Percentiles rank a stretch among this genome's conserved stretches.
phyloP scores from a whole-genome alignment of 179 eudicot species.

The Beta lomatogona region DNA sequence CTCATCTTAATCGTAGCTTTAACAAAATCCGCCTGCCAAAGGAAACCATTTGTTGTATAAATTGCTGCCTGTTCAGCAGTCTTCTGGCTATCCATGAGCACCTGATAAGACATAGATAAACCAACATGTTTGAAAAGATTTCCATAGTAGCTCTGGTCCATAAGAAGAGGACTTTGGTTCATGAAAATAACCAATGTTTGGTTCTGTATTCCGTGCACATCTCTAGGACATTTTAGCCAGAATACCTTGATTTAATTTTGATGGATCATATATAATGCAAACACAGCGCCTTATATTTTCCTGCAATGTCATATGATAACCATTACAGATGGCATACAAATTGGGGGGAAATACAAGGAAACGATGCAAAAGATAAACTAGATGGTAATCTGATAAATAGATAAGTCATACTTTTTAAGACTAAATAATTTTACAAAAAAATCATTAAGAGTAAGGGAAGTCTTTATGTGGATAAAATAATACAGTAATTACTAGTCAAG shows the following conservation, averaged over 20 bases:
- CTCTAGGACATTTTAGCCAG: too few relatives aligned
- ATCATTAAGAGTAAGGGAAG: background rate
- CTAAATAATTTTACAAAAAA: background rate
- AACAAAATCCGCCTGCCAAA: too few relatives aligned
- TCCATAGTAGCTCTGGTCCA: too few relatives aligned
- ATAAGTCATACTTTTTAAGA: background rate
- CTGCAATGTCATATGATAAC: conserved; percentile 43
- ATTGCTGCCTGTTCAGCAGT: too few relatives aligned
- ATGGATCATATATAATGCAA: conserved; percentile 96
- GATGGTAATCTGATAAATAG: background rate
- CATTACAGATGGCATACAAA: background rate
- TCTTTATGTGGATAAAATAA: background rate
- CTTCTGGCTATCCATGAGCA: too few relatives aligned
- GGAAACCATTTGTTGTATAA: too few relatives aligned
- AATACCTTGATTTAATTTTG: conserved; percentile 93
- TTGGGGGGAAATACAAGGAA: background rate
- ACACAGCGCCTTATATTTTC: conserved; percentile 96
- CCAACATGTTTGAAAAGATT: too few relatives aligned
- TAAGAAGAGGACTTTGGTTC: too few relatives aligned
- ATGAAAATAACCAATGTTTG: too few relatives aligned
- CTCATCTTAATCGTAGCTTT: too few relatives aligned
- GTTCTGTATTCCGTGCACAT: too few relatives aligned
- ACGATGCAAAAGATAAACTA: background rate
- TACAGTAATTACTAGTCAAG: background rate
- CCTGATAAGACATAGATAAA: too few relatives aligned